Evolutionary conservation across 176 grass and related monocot species (phyloP), one percentile per base, ranked within the genome.

Genomic region (Luzula sylvatica): DNA sequence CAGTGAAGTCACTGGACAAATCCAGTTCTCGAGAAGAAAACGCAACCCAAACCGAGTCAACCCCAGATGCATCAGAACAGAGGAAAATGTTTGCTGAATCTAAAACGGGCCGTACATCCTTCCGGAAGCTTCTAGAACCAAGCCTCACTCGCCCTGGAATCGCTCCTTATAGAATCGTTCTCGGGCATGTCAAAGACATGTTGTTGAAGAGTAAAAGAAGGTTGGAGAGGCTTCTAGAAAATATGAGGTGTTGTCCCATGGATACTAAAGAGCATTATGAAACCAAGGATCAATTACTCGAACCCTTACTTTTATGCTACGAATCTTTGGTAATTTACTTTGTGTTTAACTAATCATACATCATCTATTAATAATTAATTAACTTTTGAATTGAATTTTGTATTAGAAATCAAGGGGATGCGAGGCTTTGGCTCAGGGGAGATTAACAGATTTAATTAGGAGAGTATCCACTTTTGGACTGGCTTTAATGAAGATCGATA

Each of bases 401-500:
- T 78, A 9, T 75, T 79, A 83, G 85, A 67, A 89, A 84, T 89
- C 75, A 56, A 75, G 85, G 59, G 85, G 79, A 53, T 80, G 79
- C 41, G 72, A 55, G 19, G 54, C 73, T 6, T 68, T 89, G 65
- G 85, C 85, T 0, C 79, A 89, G 69, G 79, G 85, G 8, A 70
- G 80, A 27, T 65, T 89, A 26, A 75, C 79, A 73, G 80, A 89
- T 89, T 63, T 89, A 38, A 84, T 89, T 69, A 61, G 85, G 38
- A 72, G 80, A 54, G 75, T 89, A 69, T 75, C 85, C 12, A 89
- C 67, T 43, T 89, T 89, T 57, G 85, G 79, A 49, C 79, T 89
- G 79, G 75, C 73, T 23, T 50, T 89, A 42, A 89, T 84, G 80
- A 89, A 89, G 67, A 71, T 89, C 13, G 85, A 89, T 21, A 35